Evolutionary conservation across 2,329 filamentous ascomycete genomes (phyloP), one percentile per base, ranked within the genome.

Genomic region (Eutypa lata): DNA sequence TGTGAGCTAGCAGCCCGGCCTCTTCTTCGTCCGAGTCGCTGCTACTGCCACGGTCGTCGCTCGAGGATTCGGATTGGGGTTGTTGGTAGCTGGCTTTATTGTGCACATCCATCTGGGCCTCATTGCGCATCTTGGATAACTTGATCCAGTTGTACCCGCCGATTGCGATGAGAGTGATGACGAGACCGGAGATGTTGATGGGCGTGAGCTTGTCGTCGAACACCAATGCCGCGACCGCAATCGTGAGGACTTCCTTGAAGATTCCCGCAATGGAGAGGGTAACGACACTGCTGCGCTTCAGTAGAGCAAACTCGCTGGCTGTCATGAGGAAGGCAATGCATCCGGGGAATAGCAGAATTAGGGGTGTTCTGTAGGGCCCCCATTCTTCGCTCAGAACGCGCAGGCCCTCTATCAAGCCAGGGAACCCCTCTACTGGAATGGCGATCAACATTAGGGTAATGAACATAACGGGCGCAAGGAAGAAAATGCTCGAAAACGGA

Each of bases 161-260:
- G 58, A 99, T 99, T 58, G 91, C 92, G 42, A 80, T 76, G 61
- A 97, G 90, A 0, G 94, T 99, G 48, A 96, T 85, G n/a, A 95
- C 67, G 13, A 99, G 77, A 7, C 94, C 94, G 16, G 88, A 82
- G 10, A 97, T 76, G 69, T 99, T 99, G 75, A 99, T 84, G 0
- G 87, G 77, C 0, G 92, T 97, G 45, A 99, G 82, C 47, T 82
- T 83, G 68, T 99, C 94, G 63, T 94, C 83, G 75, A 97, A 99
- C 3, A 96, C 85, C 26, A 95, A 70, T 8, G 91, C 89, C 0
- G 93, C 93, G 1, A 91, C 91, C 40, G 84, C 87, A 65, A 99
- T 97, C 14, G 94, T 99, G 51, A 99, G 87, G 40, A 97, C 94
- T 74, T 99, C 94, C 71, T 99, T 99, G 79, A 99, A 97, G 57